Base-by-base conservation (phyloP, 2,329 filamentous ascomycete genomes). In the Calonectria fujianensis region DNA sequence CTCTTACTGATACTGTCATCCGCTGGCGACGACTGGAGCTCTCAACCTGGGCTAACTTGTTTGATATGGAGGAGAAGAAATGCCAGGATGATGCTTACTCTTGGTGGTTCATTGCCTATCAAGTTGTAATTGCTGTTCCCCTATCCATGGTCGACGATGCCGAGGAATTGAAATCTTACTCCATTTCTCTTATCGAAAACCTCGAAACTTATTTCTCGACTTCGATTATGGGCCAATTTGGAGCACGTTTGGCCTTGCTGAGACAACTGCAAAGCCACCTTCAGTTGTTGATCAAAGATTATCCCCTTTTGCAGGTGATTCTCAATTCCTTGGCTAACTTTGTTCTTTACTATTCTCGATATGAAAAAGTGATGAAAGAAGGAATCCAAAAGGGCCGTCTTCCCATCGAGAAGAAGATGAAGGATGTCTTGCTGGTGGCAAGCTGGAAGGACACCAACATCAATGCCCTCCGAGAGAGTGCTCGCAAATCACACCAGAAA, bases 371-470 rank as follows among this genome's bases (percentile, higher is more conserved):
- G 7, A 91, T 96, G 10, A 86, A 89, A 16, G 93, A 95, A 75
- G 86, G 89, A 1, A 89, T 98, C 45, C 86, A 87, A 27, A 91
- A 91, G 57, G 94, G 93, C n/a, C 92, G 95, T 70, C 87, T 89
- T 9, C 89, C 90, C 0, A 89, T 98, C n/a, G 96, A 98, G 83
- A 98, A 96, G 85, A 93, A 95, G 72, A 95, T 98, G 90, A 96
- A 94, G 83, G 95, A 98, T 79, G 93, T 98, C n/a, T 90, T 99
- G 20, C 92, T 98, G 68, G 88, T 99, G 80, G 96, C 96, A 10
- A 98, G 96, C 84, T 99, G 97, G 97, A 98, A 98, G 84, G 97
- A 99, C 80, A 98, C 95, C 29, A 99, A 98, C 81, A 97, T 99
- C 75, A 93, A 94, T 63, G 95, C 95, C 1, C 87, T 99, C 20